Evolutionary conservation across 441 rosid species (phyloP), one percentile per base, ranked within the genome.

Genomic region (Bruguiera hainesii): DNA sequence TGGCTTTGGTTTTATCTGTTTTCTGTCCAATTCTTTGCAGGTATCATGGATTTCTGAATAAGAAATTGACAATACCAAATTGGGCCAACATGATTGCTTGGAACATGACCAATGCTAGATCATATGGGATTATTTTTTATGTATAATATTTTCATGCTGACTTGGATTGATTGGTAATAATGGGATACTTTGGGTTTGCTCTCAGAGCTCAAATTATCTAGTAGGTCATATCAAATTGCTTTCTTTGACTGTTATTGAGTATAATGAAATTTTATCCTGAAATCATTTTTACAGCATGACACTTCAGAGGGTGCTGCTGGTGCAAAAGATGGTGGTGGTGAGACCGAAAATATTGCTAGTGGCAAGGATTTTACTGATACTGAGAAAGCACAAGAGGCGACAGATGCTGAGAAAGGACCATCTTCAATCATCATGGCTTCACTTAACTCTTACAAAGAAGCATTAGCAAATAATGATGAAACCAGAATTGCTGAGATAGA

Each of bases 381-480:
- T 13, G 89, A 86, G 78, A 93, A 82, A 68, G 69, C 64, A 72
- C 78, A 9, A 53, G 84, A 77, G 60, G 75, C 21, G 69, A 39
- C 60, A 70, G 82, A 75, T 65, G 75, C 69, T 11, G 89, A 85
- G 78, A 94, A 81, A 68, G 69, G 60, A 71, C 78, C 80, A 7
- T 76, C 89, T 18, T 83, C 89, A 19, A 78, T 77, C 61, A 69
- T 82, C 65, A 5, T 69, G 58, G 67, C 79, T 28, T 77, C 82
- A 61, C 82, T 93, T 15, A 80, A 63, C 59, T 84, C 84, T 0
- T 91, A 88, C 78, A 84, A 74, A 75, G 95, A 91, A 73, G 97
- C 96, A 64, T 61, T 91, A 69, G 87, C 82, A 28, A 87, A 72
- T 67, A 81, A 85, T 63, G 84, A 91, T 69, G 88, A 85, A 69